Conservation (phyloP, 2,329 filamentous ascomycete species). For the Hymenoscyphus fructigenus region DNA sequence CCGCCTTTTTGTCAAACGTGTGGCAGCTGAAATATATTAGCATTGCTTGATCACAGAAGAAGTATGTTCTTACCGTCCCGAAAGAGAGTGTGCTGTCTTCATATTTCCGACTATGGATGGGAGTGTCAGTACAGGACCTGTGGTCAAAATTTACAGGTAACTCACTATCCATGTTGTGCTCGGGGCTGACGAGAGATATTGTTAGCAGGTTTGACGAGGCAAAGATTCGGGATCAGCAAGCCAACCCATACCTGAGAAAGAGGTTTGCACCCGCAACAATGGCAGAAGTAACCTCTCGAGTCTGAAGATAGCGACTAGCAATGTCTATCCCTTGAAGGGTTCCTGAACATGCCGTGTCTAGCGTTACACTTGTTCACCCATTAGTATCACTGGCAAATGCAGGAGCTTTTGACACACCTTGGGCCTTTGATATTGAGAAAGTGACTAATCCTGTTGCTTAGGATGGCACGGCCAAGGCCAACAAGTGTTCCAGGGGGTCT, state of each 20-base stretch:
- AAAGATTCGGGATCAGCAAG: conserved; percentile 8
- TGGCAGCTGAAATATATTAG: conserved; percentile 14
- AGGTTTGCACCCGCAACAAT: conserved; percentile 34
- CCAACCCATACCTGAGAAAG: conserved; percentile 22
- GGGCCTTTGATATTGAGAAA: conserved; percentile 55
- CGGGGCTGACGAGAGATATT: conserved; percentile 14
- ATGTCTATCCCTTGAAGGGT: conserved; percentile 55
- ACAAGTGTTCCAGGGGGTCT: conserved; percentile 9
- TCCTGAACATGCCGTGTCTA: conserved; percentile 59
- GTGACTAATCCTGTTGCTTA: conserved; percentile 53
- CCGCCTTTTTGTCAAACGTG: conserved; percentile 24
- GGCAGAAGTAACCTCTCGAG: conserved; percentile 40
- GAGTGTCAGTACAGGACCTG: neutral
- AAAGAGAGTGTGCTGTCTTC: conserved; percentile 9
- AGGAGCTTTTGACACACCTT: conserved; percentile 13
- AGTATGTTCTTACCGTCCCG: conserved; percentile 7
- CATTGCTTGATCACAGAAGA: neutral
- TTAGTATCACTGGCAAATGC: neutral
- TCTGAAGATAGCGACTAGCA: conserved; percentile 49
- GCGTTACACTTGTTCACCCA: conserved; percentile 48
- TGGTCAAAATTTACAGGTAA: neutral
- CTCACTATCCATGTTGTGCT: conserved; percentile 19
- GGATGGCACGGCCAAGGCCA: conserved; percentile 37
- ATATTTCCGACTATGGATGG: conserved; percentile 7
- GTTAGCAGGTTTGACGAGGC: conserved; percentile 10